phyloP scores from a whole-genome alignment of 2,329 filamentous ascomycete genomes.

The Paecilomyces sp. region DNA sequence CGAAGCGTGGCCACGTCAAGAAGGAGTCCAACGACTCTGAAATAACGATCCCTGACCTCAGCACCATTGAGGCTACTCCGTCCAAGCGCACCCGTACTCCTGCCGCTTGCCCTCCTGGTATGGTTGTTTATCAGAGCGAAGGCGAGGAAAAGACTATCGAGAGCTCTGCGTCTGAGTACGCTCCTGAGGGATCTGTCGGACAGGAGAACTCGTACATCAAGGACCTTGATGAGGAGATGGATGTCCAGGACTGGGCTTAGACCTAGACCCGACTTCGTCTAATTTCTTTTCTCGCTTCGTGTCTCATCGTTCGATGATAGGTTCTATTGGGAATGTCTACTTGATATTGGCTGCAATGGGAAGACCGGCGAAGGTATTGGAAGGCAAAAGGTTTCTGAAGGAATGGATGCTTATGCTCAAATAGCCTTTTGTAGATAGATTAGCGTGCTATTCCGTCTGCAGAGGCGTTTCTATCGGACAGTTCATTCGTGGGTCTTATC shows the following conservation, averaged over 20 bases:
- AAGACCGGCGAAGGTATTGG: not conserved
- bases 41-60: slow-evolving; percentile 2
- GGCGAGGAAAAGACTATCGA: slow-evolving; percentile 9
- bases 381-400: not conserved
- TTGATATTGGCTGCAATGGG: no score
- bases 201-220: slow-evolving; percentile 1
- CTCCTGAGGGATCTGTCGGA: slow-evolving; percentile 7
- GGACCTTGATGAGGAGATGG: not conserved
- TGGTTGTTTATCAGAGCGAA: slow-evolving; percentile 12
- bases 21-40: slow-evolving; percentile 3
- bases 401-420: not conserved
- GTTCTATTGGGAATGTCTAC: no score
- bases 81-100: slow-evolving; percentile 14
- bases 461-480: not conserved
- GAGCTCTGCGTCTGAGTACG: slow-evolving; percentile 14
- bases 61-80: slow-evolving; percentile 1
- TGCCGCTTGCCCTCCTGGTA: slow-evolving; percentile 9
- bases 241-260: slow-evolving; percentile 1
- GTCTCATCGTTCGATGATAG: not conserved
- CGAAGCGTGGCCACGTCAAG: slow-evolving; percentile 5
- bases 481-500: no score
- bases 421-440: not conserved
- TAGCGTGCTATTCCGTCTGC: not conserved
- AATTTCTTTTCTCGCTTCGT: not conserved
- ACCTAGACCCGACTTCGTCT: not conserved